Evolutionary conservation across 2,329 filamentous ascomycete species (phyloP).

Genomic region (Tolypocladium guangdongense): DNA sequence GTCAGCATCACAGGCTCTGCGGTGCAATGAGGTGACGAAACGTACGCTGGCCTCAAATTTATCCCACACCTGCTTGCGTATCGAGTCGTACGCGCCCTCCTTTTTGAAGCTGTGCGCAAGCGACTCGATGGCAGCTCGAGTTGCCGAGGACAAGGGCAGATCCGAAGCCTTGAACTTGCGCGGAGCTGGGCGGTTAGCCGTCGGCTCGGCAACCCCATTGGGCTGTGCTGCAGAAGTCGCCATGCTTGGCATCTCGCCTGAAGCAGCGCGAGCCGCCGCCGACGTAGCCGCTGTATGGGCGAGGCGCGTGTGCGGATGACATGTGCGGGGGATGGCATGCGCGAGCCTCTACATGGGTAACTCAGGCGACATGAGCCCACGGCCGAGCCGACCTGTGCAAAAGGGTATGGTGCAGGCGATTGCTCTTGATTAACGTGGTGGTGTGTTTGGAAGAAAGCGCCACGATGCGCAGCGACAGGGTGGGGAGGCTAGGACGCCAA

Average conservation of each 20-base stretch:
- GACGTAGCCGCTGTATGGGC: neutral
- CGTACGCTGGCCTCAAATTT: constrained; percentile 61
- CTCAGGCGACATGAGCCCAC: neutral
- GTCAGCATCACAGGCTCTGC: neutral
- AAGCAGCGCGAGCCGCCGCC: neutral
- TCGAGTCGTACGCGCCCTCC: constrained; percentile 69
- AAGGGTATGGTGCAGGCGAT: neutral
- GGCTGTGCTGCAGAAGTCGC: constrained; percentile 14
- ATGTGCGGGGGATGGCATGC: neutral
- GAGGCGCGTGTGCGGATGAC: neutral
- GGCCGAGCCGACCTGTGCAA: neutral
- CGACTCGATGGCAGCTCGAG: constrained; percentile 61
- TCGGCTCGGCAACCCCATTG: constrained; percentile 8
- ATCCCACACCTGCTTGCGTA: constrained; percentile 68
- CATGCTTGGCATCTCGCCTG: constrained; percentile 9
- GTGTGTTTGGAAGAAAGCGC: neutral
- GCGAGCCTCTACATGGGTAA: neutral
- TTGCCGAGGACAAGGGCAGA: constrained; percentile 61
- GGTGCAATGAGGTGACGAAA: neutral
- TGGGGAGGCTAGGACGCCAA: neutral
- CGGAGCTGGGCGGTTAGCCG: constrained; percentile 5
- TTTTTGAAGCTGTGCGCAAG: constrained; percentile 78
- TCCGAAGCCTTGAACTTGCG: constrained; percentile 62
- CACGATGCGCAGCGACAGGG: constrained; percentile 11
- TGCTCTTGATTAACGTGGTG: neutral